phyloP scores from a whole-genome alignment of 345 rosid species.

The Salix udensis region DNA sequence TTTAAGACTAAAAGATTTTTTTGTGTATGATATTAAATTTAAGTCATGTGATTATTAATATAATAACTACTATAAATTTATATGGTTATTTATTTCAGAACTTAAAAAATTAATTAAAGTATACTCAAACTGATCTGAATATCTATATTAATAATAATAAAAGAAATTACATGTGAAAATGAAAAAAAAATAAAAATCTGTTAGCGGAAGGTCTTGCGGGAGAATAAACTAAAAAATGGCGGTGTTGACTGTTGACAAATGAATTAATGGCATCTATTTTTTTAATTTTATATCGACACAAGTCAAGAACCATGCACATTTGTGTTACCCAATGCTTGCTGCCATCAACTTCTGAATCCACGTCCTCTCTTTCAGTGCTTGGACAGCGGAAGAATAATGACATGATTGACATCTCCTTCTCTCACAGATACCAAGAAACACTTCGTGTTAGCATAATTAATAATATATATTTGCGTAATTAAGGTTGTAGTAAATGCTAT shows the following conservation, averaged over 20 bases:
- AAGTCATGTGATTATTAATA: too few relatives aligned
- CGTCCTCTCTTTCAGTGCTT: background rate
- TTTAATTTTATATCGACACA: background rate
- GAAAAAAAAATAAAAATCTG: too few relatives aligned
- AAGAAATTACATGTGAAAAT: too few relatives aligned
- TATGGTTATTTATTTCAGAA: fast-evolving
- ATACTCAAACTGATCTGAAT: fast-evolving
- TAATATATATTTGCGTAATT: too few relatives aligned
- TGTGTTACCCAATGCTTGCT: background rate
- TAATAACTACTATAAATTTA: too few relatives aligned
- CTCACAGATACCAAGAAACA: background rate
- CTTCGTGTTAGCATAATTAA: too few relatives aligned
- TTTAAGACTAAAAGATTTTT: too few relatives aligned
- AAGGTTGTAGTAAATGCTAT: too few relatives aligned
- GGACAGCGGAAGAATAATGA: background rate
- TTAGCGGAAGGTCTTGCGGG: too few relatives aligned
- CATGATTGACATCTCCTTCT: background rate
- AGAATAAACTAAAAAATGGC: background rate
- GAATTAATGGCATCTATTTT: background rate
- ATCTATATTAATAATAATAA: too few relatives aligned
- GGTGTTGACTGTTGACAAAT: background rate
- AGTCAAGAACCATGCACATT: background rate
- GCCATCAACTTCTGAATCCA: background rate
- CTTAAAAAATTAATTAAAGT: fast-evolving
- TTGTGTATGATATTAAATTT: too few relatives aligned